Evolutionary conservation across 176 grass and related monocot genomes (phyloP).

Genomic region (Bolboschoenus planiculmis): DNA sequence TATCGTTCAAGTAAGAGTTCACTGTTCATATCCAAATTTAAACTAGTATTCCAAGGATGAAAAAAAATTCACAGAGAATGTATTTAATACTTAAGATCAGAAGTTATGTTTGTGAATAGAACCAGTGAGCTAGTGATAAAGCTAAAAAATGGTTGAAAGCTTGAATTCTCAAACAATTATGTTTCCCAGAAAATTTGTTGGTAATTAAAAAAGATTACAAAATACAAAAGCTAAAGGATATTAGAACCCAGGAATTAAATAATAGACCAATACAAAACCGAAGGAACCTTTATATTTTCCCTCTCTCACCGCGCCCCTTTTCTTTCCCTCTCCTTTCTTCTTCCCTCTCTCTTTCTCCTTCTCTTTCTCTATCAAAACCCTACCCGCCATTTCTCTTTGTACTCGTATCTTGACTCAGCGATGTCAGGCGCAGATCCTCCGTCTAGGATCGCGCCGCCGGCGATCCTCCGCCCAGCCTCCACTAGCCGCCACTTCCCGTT

Average conservation of each 20-base stretch:
- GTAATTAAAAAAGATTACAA: not conserved
- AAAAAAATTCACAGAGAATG: too few relatives aligned
- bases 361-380: conserved; percentile 24
- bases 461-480: conserved; percentile 13
- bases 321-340: conserved; percentile 10
- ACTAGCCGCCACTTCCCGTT: conserved; percentile 11
- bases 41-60: too few relatives aligned
- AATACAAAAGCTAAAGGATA: not conserved
- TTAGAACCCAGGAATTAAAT: not conserved
- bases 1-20: not conserved
- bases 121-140: too few relatives aligned
- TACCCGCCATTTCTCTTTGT: not conserved
- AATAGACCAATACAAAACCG: not conserved
- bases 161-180: too few relatives aligned
- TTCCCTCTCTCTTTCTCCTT: conserved; percentile 14
- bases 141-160: too few relatives aligned
- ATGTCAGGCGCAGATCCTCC: conserved; percentile 34
- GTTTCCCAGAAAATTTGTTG: too few relatives aligned
- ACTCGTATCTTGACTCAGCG: not conserved
- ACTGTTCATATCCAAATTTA: too few relatives aligned
- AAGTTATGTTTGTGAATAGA: too few relatives aligned
- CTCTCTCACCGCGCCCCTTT: conserved; percentile 30
- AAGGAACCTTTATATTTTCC: conserved; percentile 34
- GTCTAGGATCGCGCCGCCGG: conserved; percentile 30
- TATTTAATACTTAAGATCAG: too few relatives aligned